Base-by-base conservation (phyloP, 257 asterid species). In the Euphrasia confusa region DNA sequence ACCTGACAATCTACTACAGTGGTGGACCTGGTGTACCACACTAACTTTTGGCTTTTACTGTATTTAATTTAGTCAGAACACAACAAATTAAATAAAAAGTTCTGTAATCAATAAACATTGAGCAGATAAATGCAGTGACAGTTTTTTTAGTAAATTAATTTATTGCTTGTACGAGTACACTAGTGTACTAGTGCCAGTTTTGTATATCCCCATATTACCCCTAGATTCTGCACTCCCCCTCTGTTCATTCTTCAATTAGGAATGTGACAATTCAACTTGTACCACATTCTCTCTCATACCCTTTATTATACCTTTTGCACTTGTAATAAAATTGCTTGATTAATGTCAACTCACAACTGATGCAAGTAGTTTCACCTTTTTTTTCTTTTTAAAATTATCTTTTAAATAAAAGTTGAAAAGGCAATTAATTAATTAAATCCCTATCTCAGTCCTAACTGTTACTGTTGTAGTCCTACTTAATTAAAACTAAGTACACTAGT, bases 261-360 rank as follows among this genome's bases (percentile, higher is more conserved):
- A 68, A 50, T 54, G 60, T 61, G 79, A 72, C 81, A 49, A 33
- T 67, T 66, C 77, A 61, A 66, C 30, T 32, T 54, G 2, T 69
- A 42, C 47, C 78, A 69, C 71, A 63, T 49, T 72, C 70, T 66
- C 66, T 61, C 26, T 53, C 54, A 48, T 4, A 13, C n/a, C 14
- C 8, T 42, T 42, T 42, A 42, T 42, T 42, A 7, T 42, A 7
- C 48, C n/a, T 12, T 42, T 7, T 7, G 13, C 48, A 42, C 48
- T 12, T 42, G n/a, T 7, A 42, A 7, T 42, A 42, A 42, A 7
- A 42, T 9, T 12, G 10, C 48, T 7, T 42, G 18, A 50, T 21
- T 52, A 67, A 47, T 13, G 50, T 68, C 33, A 30, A 30, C 33
- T 30, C 33, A 30, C 5, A 2, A 30, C 5, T 30, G 0, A 4